phyloP scores from a whole-genome alignment of 164 flowering plant genomes.

The Protea cynaroides region DNA sequence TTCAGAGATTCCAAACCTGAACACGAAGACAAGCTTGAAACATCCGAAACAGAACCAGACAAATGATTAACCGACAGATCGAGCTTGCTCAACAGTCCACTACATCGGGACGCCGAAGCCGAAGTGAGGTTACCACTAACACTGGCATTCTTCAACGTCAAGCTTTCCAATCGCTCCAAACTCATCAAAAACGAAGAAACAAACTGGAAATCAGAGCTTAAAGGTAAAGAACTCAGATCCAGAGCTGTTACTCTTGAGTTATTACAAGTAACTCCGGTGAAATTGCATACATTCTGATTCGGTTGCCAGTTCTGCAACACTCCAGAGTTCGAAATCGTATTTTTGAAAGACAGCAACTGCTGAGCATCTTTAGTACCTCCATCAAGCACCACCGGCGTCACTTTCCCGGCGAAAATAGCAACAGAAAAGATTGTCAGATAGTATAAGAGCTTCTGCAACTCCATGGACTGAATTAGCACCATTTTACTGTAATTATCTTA shows the following conservation, averaged over 20 bases:
- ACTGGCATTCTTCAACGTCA: conserved; percentile 32
- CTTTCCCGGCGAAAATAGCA: background rate
- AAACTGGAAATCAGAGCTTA: conserved; percentile 33
- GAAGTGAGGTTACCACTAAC: conserved; percentile 45
- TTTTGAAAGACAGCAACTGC: conserved; percentile 50
- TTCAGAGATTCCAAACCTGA: conserved; percentile 40
- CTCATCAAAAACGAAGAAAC: conserved; percentile 40
- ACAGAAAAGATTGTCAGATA: background rate
- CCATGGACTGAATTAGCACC: conserved; percentile 5
- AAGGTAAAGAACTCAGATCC: conserved; percentile 32
- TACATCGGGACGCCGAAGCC: conserved; percentile 29
- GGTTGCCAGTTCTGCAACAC: conserved; percentile 45
- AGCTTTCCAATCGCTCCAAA: conserved; percentile 34
- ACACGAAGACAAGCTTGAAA: conserved; percentile 42
- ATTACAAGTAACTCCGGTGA: conserved; percentile 52
- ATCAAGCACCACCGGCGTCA: conserved; percentile 8
- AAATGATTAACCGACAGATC: conserved; percentile 67
- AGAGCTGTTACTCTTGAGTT: conserved; percentile 42
- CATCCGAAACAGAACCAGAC: conserved; percentile 43
- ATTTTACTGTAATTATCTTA: conserved; percentile 1
- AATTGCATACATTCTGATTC: conserved; percentile 41
- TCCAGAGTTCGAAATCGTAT: conserved; percentile 27
- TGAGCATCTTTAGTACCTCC: conserved; percentile 23
- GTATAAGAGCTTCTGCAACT: background rate
- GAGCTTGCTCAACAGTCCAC: conserved; percentile 26